Conservation (phyloP, 1,139 yeast species). For the Zygoascus hellenicus region DNA sequence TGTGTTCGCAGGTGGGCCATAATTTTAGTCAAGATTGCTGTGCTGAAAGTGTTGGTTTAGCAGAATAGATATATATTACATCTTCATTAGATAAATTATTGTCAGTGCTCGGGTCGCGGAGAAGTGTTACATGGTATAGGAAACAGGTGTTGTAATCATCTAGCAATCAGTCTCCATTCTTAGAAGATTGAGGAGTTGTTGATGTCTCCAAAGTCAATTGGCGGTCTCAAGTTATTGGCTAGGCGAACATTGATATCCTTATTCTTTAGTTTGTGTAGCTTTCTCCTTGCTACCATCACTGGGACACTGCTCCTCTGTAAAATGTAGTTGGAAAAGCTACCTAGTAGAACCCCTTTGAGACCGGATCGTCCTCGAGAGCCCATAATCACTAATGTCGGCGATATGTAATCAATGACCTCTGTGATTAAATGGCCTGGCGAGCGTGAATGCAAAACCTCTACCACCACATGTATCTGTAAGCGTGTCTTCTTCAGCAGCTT, state of each 20-base stretch:
- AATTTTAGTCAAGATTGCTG: no score
- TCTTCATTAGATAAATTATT: not conserved
- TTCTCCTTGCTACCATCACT: slow-evolving; percentile 83
- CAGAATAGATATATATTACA: not conserved
- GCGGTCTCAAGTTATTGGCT: slow-evolving; percentile 35
- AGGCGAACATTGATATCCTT: slow-evolving; percentile 40
- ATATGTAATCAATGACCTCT: slow-evolving; percentile 74
- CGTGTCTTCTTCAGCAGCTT: slow-evolving; percentile 63
- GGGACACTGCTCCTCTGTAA: slow-evolving; percentile 79
- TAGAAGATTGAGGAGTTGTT: not conserved
- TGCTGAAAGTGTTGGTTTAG: not conserved
- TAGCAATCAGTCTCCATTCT: not conserved
- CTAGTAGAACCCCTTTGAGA: slow-evolving; percentile 67
- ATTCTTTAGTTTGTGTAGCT: slow-evolving; percentile 67
- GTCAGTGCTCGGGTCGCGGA: not conserved
- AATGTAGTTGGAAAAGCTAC: slow-evolving; percentile 69
- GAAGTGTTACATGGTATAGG: no score
- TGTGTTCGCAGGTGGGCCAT: no score
- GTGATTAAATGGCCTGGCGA: slow-evolving; percentile 80
- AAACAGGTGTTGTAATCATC: no score
- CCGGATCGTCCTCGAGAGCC: slow-evolving; percentile 78
- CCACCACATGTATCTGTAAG: slow-evolving; percentile 67
- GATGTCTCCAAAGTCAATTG: slow-evolving; percentile 11
- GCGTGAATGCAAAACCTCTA: slow-evolving; percentile 77
- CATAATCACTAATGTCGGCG: slow-evolving; percentile 77